phyloP scores from a whole-genome alignment of 176 grass and related monocot genomes.

The Echinochloa phyllopogon region DNA sequence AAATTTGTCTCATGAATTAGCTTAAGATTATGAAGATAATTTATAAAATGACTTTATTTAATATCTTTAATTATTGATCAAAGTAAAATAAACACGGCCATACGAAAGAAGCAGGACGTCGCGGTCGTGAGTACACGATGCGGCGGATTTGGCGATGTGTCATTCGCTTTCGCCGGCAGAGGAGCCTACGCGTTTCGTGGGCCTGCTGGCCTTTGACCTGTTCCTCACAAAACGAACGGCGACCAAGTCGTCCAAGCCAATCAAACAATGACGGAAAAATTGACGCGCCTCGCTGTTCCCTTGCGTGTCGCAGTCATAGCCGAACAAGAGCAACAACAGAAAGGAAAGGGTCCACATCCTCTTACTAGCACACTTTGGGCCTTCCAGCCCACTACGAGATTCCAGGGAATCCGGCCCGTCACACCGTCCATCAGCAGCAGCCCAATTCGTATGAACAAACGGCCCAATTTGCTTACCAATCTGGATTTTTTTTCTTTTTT shows the following conservation, averaged over 20 bases:
- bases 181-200: conserved; percentile 13
- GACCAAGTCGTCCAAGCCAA: not conserved
- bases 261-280: not conserved
- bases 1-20: no score
- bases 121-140: not conserved
- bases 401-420: no score
- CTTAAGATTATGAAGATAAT: no score
- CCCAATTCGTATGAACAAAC: not conserved
- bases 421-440: no score
- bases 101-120: not conserved
- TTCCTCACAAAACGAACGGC: not conserved
- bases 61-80: no score
- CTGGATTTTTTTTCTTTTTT: no score
- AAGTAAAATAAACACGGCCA: no score
- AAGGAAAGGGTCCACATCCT: no score
- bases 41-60: no score
- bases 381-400: no score
- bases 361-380: not conserved
- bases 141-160: not conserved
- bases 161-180: not conserved
- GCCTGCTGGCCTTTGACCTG: not conserved
- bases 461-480: not conserved
- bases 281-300: not conserved
- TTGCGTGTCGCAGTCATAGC: no score
- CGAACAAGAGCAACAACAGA: no score